Evolutionary conservation across 305 asterid genomes (phyloP), one percentile per base, ranked within the genome.

Genomic region (Plantago lanceolata): DNA sequence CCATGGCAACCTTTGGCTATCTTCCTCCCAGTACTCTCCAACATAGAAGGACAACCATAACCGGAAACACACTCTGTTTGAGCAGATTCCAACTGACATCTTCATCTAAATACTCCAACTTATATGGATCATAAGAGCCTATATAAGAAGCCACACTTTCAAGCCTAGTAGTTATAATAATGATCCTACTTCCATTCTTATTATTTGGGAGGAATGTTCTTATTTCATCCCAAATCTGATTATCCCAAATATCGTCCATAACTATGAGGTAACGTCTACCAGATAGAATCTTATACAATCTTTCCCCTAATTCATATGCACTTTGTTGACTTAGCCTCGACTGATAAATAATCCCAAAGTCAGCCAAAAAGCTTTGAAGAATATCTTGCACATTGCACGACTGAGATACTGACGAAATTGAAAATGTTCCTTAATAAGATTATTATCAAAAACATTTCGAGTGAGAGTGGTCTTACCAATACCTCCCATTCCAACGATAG

Each of bases 31-130:
- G 19, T 13, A 52, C 11, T 1, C 57, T 52, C 57, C 16, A 52
- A 52, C 15, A n/a, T 21, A 52, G 33, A 21, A 19, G 57, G 57
- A 52, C 57, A 52, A 52, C 17, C 57, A 52, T 52, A 14, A 12
- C 3, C 2, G 57, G 31, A 21, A 52, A 52, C 57, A 52, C 57
- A 2, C 26, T 52, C 6, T 52, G 16, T 52, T 52, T 52, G 57
- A 52, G 57, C 26, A 52, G 16, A 20, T 52, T 52, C 57, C 57
- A 52, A 21, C 57, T 52, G 2, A 18, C 35, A 2, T 52, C 8
- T 20, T 52, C 57, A 52, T 20, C 26, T 4, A 52, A 52, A 19
- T 19, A 29, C 4, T 19, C 57, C 19, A 52, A 7, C 16, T 52
- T 19, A 52, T 52, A 52, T 0, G 13, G n/a, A 29, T n/a, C 6